Conservation (phyloP, 352 stramenopile genomes). For the Globisporangium nodosum region DNA sequence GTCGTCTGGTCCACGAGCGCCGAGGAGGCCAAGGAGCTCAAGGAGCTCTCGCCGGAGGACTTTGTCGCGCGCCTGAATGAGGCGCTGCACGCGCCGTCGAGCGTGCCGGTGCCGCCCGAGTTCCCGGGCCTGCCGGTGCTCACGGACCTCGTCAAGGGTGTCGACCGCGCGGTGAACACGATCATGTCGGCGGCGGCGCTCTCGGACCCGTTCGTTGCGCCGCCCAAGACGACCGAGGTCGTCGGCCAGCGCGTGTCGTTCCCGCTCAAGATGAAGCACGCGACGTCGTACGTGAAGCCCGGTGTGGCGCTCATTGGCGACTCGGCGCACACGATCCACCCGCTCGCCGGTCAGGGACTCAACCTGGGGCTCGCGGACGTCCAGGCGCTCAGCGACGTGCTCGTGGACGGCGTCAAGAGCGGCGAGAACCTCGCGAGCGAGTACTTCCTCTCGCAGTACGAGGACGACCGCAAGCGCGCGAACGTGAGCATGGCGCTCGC, state of each 20-base stretch:
- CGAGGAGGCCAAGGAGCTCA: slow-evolving; percentile 81
- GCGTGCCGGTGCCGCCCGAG: slow-evolving; percentile 39
- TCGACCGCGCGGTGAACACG: slow-evolving; percentile 67
- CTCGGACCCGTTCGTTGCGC: slow-evolving; percentile 70
- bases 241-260: slow-evolving; percentile 81
- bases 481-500: slow-evolving; percentile 81
- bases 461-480: slow-evolving; percentile 79
- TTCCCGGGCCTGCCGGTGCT: slow-evolving; percentile 79
- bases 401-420: slow-evolving; percentile 71
- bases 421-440: slow-evolving; percentile 75
- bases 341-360: slow-evolving; percentile 93
- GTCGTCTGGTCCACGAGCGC: slow-evolving; percentile 89
- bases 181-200: slow-evolving; percentile 70
- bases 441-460: slow-evolving; percentile 82
- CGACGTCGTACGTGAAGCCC: slow-evolving; percentile 79
- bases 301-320: slow-evolving; percentile 91
- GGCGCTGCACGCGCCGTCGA: slow-evolving; percentile 51
- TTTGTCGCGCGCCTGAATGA: slow-evolving; percentile 82
- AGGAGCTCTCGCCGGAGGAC: slow-evolving; percentile 53
- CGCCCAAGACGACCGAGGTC: slow-evolving; percentile 57
- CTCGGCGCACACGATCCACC: slow-evolving; percentile 95
- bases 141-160: slow-evolving; percentile 68
- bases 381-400: slow-evolving; percentile 57
- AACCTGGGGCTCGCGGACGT: slow-evolving; percentile 94
- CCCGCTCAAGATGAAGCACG: slow-evolving; percentile 88